Percentiles rank a stretch among this genome's conserved stretches.
Conservation (phyloP, 164 flowering plant species). For the Magnolia officinalis region DNA sequence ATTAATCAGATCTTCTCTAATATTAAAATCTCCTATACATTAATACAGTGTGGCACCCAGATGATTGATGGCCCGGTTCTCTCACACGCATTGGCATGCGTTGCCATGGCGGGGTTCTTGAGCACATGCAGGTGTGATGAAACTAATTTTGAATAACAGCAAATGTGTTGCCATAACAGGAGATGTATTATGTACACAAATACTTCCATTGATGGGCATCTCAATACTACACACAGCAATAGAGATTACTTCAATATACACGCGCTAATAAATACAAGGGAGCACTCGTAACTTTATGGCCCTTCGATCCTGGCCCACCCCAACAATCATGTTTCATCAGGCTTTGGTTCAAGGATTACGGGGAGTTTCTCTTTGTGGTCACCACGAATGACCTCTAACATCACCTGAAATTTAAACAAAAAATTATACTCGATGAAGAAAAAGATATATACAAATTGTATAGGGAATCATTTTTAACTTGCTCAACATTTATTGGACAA, state of each 20-base stretch:
- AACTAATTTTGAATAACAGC: too few species aligned
- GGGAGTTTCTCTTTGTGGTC: conserved; percentile 88
- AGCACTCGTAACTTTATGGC: background rate
- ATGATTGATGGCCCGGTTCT: too few species aligned
- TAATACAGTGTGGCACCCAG: too few species aligned
- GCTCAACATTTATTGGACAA: too few species aligned
- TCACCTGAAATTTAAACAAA: conserved; percentile 41
- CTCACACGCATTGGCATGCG: too few species aligned
- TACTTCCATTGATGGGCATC: background rate
- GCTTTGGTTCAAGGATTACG: conserved; percentile 82
- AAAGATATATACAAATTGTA: background rate
- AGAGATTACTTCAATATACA: background rate
- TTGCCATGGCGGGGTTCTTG: too few species aligned
- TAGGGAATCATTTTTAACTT: too few species aligned
- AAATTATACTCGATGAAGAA: background rate
- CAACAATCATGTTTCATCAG: conserved; percentile 54
- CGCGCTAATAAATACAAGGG: background rate
- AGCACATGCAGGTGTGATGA: too few species aligned
- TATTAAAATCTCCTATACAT: too few species aligned
- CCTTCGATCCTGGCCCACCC: background rate
- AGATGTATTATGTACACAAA: background rate
- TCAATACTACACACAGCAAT: background rate
- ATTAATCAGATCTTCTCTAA: too few species aligned
- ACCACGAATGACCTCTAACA: conserved; percentile 88
- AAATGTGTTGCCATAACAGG: too few species aligned